These are phyloP conservation scores for Apiospora marii DNA, from an alignment of 2,329 filamentous ascomycete genomes.

Conservation along the genomic window DNA sequence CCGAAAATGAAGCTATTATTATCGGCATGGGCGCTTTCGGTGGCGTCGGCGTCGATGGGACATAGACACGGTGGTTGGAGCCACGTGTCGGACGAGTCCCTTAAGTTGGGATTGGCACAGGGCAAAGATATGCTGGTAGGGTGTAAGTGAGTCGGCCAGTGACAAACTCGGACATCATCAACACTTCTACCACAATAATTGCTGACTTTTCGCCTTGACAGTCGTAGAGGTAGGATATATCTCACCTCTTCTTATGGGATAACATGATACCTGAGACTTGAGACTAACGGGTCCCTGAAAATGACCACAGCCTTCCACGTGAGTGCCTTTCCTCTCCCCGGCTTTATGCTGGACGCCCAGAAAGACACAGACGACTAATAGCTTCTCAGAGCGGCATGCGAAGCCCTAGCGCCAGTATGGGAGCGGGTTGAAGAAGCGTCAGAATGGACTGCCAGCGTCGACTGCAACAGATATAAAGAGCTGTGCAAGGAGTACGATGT, in stretches of 20 bases:
- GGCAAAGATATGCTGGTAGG: slow-evolving; percentile 39
- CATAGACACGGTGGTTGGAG: slow-evolving; percentile 31
- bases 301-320: slow-evolving; percentile 16
- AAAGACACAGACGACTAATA: not conserved
- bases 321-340: not conserved
- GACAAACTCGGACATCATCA: not conserved
- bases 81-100: slow-evolving; percentile 36
- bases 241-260: not conserved
- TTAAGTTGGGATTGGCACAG: slow-evolving; percentile 36
- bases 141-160: slow-evolving; percentile 37
- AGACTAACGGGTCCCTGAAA: not conserved
- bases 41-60: slow-evolving; percentile 29
- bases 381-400: slow-evolving; percentile 40
- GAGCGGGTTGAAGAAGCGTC: slow-evolving; percentile 34
- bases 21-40: slow-evolving; percentile 27
- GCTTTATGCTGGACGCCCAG: not conserved
- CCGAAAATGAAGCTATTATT: slow-evolving; percentile 10
- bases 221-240: slow-evolving; percentile 35
- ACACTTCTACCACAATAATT: not conserved
- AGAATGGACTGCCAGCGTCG: slow-evolving; percentile 44
- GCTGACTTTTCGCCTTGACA: slow-evolving; percentile 20
- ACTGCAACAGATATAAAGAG: slow-evolving; percentile 46
- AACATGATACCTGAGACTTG: too few relatives aligned
- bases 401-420: slow-evolving; percentile 49
- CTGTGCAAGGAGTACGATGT: slow-evolving; percentile 53